Conservation (phyloP, 345 rosid genomes). For the Xanthoceras sorbifolium region DNA sequence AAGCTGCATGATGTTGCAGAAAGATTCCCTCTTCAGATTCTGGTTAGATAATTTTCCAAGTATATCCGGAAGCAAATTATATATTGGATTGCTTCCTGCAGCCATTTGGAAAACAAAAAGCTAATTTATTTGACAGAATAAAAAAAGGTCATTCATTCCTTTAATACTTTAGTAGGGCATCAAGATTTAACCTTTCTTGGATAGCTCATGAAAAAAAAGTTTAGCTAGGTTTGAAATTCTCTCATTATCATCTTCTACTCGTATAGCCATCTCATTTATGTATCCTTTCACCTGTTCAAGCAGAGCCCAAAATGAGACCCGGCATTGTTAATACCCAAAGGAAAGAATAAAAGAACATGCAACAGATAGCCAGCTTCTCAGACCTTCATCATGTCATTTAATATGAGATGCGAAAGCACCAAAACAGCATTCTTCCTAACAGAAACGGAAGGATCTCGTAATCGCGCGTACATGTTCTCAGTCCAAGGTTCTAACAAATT, state of each 20-base stretch:
- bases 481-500: conserved; percentile 98
- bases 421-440: conserved; percentile 97
- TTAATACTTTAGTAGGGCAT: background rate
- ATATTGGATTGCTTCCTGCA: conserved; percentile 94
- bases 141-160: conserved; percentile 4
- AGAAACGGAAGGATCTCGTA: conserved; percentile 72
- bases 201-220: conserved; percentile 86
- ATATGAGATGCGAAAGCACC: conserved; percentile 96
- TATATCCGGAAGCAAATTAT: conserved; percentile 95
- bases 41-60: conserved; percentile 81
- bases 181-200: conserved; percentile 77
- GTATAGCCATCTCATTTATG: conserved; percentile 87
- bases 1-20: conserved; percentile 94
- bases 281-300: conserved; percentile 87
- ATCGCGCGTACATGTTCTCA: conserved; percentile 84
- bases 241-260: conserved; percentile 85
- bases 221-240: conserved; percentile 91
- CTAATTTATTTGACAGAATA: conserved; percentile 21
- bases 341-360: conserved; percentile 18
- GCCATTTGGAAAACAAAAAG: conserved; percentile 15
- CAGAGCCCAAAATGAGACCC: conserved; percentile 29
- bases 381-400: conserved; percentile 99
- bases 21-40: conserved; percentile 69
- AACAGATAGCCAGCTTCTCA: conserved; percentile 17
- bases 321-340: conserved; percentile 3